Percentiles rank a stretch among this genome's conserved stretches.
These are phyloP conservation scores for Coemansia sp. DNA, from an alignment of 192 early-diverging fungal genomes.

Conservation along the genomic window DNA sequence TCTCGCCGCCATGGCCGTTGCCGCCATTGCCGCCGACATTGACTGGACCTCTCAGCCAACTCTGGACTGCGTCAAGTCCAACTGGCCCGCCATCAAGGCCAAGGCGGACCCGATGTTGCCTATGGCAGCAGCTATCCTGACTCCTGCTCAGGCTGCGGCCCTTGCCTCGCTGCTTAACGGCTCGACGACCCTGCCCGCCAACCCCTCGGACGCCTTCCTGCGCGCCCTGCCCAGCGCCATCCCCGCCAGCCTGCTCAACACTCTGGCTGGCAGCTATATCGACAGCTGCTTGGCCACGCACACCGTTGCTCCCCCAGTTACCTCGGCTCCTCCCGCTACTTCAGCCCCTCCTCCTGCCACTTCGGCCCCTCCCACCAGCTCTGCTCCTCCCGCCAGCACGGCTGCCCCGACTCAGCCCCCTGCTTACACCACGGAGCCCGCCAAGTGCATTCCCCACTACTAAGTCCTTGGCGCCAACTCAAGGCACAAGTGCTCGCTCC, in stretches of 20 bases:
- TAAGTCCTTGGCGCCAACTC: not conserved
- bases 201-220: conserved; percentile 45
- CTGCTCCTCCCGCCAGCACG: conserved; percentile 8
- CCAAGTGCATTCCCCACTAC: conserved; percentile 37
- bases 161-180: conserved; percentile 32
- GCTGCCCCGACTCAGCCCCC: conserved; percentile 16
- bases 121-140: conserved; percentile 24
- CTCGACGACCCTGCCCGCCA: conserved; percentile 26
- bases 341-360: conserved; percentile 8
- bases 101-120: conserved; percentile 37
- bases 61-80: conserved; percentile 47
- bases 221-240: conserved; percentile 31
- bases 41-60: conserved; percentile 49
- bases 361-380: conserved; percentile 4
- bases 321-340: conserved; percentile 3
- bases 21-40: conserved; percentile 43
- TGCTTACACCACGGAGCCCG: conserved; percentile 8
- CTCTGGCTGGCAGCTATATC: conserved; percentile 30
- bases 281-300: conserved; percentile 31
- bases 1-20: conserved; percentile 45
- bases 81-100: conserved; percentile 51
- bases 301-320: conserved; percentile 3
- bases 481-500: not conserved
- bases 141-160: conserved; percentile 21
- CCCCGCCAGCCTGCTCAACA: conserved; percentile 40